phyloP scores from a whole-genome alignment of 2,329 filamentous ascomycete species.

The Fusarium concolor region DNA sequence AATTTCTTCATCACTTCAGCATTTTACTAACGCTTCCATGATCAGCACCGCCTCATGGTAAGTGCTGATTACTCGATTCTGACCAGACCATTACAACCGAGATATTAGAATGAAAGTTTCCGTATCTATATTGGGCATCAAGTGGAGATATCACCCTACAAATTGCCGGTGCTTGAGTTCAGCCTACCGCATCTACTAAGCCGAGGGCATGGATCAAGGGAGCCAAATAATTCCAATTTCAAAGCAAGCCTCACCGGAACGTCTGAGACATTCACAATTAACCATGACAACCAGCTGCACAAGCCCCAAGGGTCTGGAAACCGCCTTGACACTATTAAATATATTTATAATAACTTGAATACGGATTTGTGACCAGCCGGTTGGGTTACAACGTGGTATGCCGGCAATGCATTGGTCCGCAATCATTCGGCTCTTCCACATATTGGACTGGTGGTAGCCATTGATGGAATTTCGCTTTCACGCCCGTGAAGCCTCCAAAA shows the following conservation, averaged over 20 bases:
- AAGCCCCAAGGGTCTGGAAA: neutral
- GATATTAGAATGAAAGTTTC: neutral
- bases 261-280: conserved; percentile 26
- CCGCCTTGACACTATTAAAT: neutral
- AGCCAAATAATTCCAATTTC: conserved; percentile 17
- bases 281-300: neutral
- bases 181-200: neutral
- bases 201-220: conserved; percentile 5
- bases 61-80: neutral
- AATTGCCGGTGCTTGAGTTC: conserved; percentile 1
- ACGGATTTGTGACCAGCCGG: conserved; percentile 15
- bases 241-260: conserved; percentile 29
- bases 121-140: neutral
- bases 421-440: conserved; percentile 1
- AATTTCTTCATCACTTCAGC: neutral
- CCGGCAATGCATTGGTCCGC: conserved; percentile 6
- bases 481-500: conserved; percentile 10
- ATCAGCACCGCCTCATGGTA: conserved; percentile 3
- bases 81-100: neutral
- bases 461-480: conserved; percentile 9
- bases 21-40: neutral
- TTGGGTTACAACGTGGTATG: conserved; percentile 16
- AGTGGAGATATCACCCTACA: neutral
- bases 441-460: conserved; percentile 6
- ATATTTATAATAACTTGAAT: neutral